Evolutionary conservation across 2,329 filamentous ascomycete species (phyloP).

Genomic region (Colletotrichum cordylinicola): DNA sequence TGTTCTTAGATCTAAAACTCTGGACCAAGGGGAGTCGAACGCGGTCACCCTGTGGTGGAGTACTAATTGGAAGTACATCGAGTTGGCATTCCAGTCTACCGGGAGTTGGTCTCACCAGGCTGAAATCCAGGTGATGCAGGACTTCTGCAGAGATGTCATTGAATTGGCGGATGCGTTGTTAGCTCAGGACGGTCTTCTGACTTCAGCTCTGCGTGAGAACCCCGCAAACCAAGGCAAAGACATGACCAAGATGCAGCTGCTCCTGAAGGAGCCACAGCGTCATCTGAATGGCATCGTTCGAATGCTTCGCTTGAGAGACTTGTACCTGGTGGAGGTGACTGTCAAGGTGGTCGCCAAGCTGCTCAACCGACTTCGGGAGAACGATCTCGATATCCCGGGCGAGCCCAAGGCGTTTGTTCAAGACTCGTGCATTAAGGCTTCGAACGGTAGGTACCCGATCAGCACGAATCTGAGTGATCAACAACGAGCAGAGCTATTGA

Average conservation of each 20-base stretch:
- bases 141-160: slow-evolving; percentile 95
- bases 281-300: slow-evolving; percentile 76
- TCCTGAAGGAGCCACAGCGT: slow-evolving; percentile 69
- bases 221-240: slow-evolving; percentile 47
- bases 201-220: slow-evolving; percentile 63
- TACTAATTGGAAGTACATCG: slow-evolving; percentile 81
- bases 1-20: slow-evolving; percentile 56
- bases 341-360: slow-evolving; percentile 86
- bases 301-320: slow-evolving; percentile 90
- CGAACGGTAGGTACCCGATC: slow-evolving; percentile 59
- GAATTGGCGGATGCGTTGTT: slow-evolving; percentile 89
- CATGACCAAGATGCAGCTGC: slow-evolving; percentile 40
- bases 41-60: slow-evolving; percentile 83
- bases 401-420: slow-evolving; percentile 66
- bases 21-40: slow-evolving; percentile 67
- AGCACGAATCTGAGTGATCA: slow-evolving; percentile 82
- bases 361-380: slow-evolving; percentile 79
- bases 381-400: slow-evolving; percentile 72
- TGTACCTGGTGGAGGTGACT: slow-evolving; percentile 82
- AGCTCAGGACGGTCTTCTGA: slow-evolving; percentile 83
- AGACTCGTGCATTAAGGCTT: slow-evolving; percentile 68
- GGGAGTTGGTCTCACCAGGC: slow-evolving; percentile 82
- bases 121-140: slow-evolving; percentile 81
- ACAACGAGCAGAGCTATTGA: slow-evolving; percentile 83
- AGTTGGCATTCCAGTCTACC: slow-evolving; percentile 78